Percentiles rank a stretch among this genome's conserved stretches.
Conservation (phyloP, 1,139 yeast species). For the Torulaspora pretoriensis region DNA sequence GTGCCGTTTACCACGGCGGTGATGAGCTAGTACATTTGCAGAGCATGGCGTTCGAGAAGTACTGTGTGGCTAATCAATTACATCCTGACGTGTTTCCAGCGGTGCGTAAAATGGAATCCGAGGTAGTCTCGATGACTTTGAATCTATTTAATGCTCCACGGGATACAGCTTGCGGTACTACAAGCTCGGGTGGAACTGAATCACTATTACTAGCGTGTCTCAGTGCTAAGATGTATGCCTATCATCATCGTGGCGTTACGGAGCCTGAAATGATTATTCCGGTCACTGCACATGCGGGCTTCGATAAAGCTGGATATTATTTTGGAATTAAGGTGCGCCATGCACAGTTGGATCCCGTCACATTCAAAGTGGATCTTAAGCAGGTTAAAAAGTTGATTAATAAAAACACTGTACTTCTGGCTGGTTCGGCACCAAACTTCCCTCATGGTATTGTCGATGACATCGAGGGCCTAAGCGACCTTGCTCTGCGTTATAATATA, state of each 20-base stretch:
- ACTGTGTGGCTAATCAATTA: slow-evolving; percentile 84
- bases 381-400: slow-evolving; percentile 66
- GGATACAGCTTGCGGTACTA: slow-evolving; percentile 70
- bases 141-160: slow-evolving; percentile 69
- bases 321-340: slow-evolving; percentile 82
- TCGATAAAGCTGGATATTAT: slow-evolving; percentile 88
- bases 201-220: slow-evolving; percentile 80
- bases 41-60: slow-evolving; percentile 67
- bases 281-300: slow-evolving; percentile 87
- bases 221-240: slow-evolving; percentile 67
- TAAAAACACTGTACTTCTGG: slow-evolving; percentile 72
- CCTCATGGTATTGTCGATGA: slow-evolving; percentile 97
- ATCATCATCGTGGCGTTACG: slow-evolving; percentile 53
- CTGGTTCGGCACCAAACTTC: slow-evolving; percentile 94
- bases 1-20: slow-evolving; percentile 97
- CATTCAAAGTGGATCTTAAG: slow-evolving; percentile 62
- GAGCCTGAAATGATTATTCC: slow-evolving; percentile 90
- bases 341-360: slow-evolving; percentile 67
- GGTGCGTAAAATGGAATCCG: slow-evolving; percentile 93
- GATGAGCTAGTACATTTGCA: slow-evolving; percentile 66
- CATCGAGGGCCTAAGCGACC: slow-evolving; percentile 61
- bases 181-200: slow-evolving; percentile 97
- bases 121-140: slow-evolving; percentile 88
- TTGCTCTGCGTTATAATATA: slow-evolving; percentile 60
- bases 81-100: slow-evolving; percentile 98